Evolutionary conservation across 1,284 basidiomycete genomes (phyloP), one percentile per base, ranked within the genome.

Genomic region (Cryptococcus sp.): DNA sequence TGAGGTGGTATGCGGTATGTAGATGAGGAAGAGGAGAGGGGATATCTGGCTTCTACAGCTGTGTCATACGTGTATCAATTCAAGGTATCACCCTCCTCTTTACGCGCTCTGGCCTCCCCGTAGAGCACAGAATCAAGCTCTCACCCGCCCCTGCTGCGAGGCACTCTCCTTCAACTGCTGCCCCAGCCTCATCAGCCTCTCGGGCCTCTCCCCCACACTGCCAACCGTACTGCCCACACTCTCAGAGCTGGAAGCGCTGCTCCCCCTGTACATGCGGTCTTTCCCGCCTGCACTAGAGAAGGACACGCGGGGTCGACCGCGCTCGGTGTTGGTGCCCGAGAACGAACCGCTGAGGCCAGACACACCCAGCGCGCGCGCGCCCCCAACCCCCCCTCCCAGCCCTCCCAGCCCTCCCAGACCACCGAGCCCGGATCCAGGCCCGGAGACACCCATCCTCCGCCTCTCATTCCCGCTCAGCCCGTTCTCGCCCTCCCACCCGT

Each of bases 381-480:
- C 44, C n/a, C 18, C 51, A 16, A 43, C 38, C 11, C n/a, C 50
- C 39, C 21, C n/a, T 35, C 20, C 23, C 37, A 47, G 23, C n/a
- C 24, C 5, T 21, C 11, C 38, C 11, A n/a, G n/a, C n/a, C n/a
- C 44, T 18, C 21, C 39, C 15, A 23, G 18, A 18, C 20, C 33
- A 24, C 44, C 23, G 18, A 13, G 12, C 43, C 21, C n/a, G n/a
- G n/a, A n/a, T n/a, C n/a, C n/a, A n/a, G n/a, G n/a, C n/a, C n/a
- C n/a, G n/a, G n/a, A n/a, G n/a, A n/a, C n/a, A 46, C 36, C 16
- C 48, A 50, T 50, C 48, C 69, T 50, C n/a, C 69, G 33, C 43
- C 53, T 63, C n/a, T 70, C 70, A 48, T 70, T 70, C 9, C 67
- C 67, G 42, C 60, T 63, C 15, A 70, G 33, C 4, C 55, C 48